Conservation (phyloP, 495 filamentous ascomycete genomes). For the Choiromyces venosus region DNA sequence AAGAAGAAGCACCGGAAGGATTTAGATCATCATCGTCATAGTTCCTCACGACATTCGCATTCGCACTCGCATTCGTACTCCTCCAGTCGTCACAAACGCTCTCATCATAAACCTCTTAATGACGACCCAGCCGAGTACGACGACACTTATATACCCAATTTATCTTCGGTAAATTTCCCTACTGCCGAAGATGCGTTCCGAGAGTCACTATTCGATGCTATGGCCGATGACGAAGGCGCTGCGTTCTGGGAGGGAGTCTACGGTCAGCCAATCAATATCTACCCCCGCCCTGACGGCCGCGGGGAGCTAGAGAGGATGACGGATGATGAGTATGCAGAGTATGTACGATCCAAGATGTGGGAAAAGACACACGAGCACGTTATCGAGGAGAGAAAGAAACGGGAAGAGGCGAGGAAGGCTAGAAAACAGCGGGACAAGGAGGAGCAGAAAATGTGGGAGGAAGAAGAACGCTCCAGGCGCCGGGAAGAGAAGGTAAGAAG, state of each 20-base stretch:
- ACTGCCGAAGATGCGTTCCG: conserved; percentile 72
- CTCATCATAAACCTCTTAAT: conserved; percentile 10
- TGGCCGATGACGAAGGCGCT: conserved; percentile 96
- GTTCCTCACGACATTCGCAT: conserved; percentile 6
- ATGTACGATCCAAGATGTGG: conserved; percentile 87
- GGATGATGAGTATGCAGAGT: conserved; percentile 82
- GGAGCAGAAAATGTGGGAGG: conserved; percentile 44
- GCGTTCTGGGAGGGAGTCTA: conserved; percentile 92
- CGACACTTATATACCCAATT: conserved; percentile 50
- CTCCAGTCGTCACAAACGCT: conserved; percentile 32
- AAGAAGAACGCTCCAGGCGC: conserved; percentile 42
- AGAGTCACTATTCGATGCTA: conserved; percentile 96
- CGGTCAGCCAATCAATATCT: conserved; percentile 79
- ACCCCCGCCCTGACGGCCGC: conserved; percentile 47
- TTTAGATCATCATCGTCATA: conserved; percentile 12
- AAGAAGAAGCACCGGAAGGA: conserved; percentile 23
- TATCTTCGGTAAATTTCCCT: conserved; percentile 44
- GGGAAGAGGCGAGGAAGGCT: conserved; percentile 49
- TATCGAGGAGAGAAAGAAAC: conserved; percentile 58
- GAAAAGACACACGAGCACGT: conserved; percentile 71
- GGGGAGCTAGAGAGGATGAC: conserved; percentile 77
- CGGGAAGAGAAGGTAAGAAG: conserved; percentile 50
- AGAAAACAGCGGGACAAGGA: conserved; percentile 46
- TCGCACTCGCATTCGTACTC: conserved; percentile 3
- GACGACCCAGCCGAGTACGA: conserved; percentile 49